Evolutionary conservation across 257 asterid species (phyloP).

Genomic region (Gentiana macrophylla): DNA sequence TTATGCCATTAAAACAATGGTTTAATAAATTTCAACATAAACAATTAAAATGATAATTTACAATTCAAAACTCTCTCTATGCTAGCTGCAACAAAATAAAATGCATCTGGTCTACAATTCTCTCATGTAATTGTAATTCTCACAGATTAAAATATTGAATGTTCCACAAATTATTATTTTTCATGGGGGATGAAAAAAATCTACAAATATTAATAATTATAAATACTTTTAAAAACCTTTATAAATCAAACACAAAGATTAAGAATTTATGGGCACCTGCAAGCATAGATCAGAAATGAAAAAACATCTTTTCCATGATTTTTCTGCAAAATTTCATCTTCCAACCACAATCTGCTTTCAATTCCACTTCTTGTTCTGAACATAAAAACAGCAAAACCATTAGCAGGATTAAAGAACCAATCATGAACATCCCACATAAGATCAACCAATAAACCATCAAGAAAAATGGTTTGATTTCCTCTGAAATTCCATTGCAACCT

Average conservation of each 20-base stretch:
- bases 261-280: conserved; percentile 29
- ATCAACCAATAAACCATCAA: conserved; percentile 80
- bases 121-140: background rate
- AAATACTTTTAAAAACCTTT: no score
- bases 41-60: no score
- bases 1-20: no score
- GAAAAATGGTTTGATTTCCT: conserved; percentile 77
- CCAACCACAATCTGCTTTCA: conserved; percentile 89
- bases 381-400: conserved; percentile 74
- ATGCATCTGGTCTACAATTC: no score
- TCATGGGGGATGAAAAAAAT: background rate
- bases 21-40: no score
- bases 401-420: conserved; percentile 49
- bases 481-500: conserved; percentile 92
- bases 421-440: conserved; percentile 96
- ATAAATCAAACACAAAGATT: background rate
- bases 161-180: background rate
- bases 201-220: background rate
- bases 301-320: conserved; percentile 64
- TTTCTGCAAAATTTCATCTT: conserved; percentile 47
- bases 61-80: no score
- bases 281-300: conserved; percentile 70
- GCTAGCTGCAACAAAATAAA: no score
- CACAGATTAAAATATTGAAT: background rate
- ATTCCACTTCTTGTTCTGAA: conserved; percentile 83